Evolutionary conservation across 2,329 filamentous ascomycete species (phyloP).

Genomic region (Ophiostoma ips): DNA sequence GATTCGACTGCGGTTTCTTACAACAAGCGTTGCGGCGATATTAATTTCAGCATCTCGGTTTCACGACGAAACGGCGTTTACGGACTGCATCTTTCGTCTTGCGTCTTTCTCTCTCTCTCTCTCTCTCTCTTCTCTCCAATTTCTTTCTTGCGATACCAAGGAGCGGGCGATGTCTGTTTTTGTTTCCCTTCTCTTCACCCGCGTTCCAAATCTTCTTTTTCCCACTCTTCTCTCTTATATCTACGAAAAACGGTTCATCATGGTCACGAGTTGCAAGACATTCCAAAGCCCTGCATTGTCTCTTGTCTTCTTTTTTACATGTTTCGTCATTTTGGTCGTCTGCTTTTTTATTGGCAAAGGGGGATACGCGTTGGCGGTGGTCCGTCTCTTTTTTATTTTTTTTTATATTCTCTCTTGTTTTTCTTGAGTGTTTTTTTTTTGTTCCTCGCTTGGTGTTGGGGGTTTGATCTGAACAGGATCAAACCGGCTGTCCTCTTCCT

Average conservation of each 20-base stretch:
- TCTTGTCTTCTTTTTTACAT: neutral
- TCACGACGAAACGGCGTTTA: slow-evolving; percentile 27
- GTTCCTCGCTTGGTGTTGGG: slow-evolving; percentile 11
- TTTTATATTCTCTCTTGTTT: slow-evolving; percentile 3
- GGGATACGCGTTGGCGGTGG: neutral
- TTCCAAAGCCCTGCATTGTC: no score
- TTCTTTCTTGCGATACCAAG: slow-evolving; percentile 20
- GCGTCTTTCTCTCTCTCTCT: slow-evolving; percentile 15
- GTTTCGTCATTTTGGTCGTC: slow-evolving; percentile 17
- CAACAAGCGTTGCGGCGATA: slow-evolving; percentile 12
- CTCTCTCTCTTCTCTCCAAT: neutral
- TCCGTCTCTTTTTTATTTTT: slow-evolving; percentile 4
- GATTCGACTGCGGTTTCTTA: neutral
- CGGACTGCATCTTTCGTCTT: slow-evolving; percentile 13
- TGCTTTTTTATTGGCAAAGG: slow-evolving; percentile 8
- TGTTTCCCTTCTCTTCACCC: slow-evolving; percentile 22
- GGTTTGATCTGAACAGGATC: slow-evolving; percentile 3
- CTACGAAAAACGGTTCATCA: slow-evolving; percentile 28
- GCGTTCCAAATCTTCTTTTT: neutral
- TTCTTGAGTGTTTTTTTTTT: neutral
- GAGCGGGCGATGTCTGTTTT: slow-evolving; percentile 28
- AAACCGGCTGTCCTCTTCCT: slow-evolving; percentile 3
- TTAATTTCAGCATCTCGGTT: slow-evolving; percentile 11
- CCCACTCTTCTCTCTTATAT: neutral
- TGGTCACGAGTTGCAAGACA: slow-evolving; percentile 32